Conservation (phyloP, 1,139 yeast genomes). For the Yamadazyma atlantica region DNA sequence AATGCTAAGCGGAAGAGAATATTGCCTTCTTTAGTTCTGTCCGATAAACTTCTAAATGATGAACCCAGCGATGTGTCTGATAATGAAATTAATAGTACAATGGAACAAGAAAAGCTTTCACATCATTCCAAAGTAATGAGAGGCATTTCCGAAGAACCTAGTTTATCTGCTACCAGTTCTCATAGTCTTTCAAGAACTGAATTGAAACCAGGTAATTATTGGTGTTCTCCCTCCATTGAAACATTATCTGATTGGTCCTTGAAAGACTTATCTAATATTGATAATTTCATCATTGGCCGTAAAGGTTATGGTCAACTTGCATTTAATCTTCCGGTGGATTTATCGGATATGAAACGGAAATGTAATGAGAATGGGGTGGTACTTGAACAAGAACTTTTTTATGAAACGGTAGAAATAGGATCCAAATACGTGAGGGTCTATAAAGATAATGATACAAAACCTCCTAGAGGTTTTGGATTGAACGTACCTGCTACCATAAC, state of each 20-base stretch:
- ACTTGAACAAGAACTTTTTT: constrained; percentile 47
- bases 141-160: constrained; percentile 3
- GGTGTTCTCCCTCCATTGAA: constrained; percentile 74
- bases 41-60: constrained; percentile 13
- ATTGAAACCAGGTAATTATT: constrained; percentile 53
- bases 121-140: constrained; percentile 9
- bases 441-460: constrained; percentile 54
- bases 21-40: constrained; percentile 17
- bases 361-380: constrained; percentile 31
- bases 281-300: constrained; percentile 76
- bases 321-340: constrained; percentile 70
- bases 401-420: constrained; percentile 57
- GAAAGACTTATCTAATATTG: constrained; percentile 56
- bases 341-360: constrained; percentile 38
- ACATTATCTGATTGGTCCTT: constrained; percentile 49
- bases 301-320: constrained; percentile 73
- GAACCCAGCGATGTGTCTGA: constrained; percentile 18
- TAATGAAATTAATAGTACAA: constrained; percentile 6
- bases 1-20: constrained; percentile 33
- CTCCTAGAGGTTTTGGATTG: constrained; percentile 69
- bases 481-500: constrained; percentile 86
- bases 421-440: constrained; percentile 65
- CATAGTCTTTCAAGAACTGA: not conserved
- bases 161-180: not conserved
- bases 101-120: not conserved